Base-by-base conservation (phyloP, 176 grass and related monocot genomes). In the Zizania latifolia region DNA sequence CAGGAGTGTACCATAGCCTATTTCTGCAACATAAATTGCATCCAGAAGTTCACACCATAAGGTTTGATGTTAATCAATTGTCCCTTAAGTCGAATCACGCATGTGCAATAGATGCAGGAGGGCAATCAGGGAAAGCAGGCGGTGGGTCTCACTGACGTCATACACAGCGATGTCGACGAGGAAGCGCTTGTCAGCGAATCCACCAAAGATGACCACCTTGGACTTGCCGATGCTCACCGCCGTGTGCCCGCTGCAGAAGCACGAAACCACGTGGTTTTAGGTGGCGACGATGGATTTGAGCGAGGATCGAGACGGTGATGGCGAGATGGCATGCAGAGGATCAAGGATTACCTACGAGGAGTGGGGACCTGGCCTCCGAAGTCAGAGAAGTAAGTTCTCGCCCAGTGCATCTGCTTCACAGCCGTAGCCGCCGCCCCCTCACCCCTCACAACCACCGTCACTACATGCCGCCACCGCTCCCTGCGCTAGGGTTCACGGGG, bases 151-250 rank as follows among this genome's bases (percentile, higher is more conserved):
- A 94, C 95, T 89, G 19, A 87, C 88, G 72, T 94, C 86, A 54
- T 98, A 98, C 51, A 98, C 95, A 43, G 89, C 59, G 75, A 94
- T 71, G 46, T 98, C 91, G 28, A 61, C 28, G 29, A 93, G 89
- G 86, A 98, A 98, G 71, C 71, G 88, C 68, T 91, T 94, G 53
- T 94, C 89, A 0, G 89, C 84, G 82, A 93, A 98, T 53, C 94
- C 91, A 39, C 94, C 91, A 70, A 98, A 98, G 59, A 98, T 35
- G 19, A 98, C 88, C 64, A 94, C 81, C 79, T 94, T 98, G 23
- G 94, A 98, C 68, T 86, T 93, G 34, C 93, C 93, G 43, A 98
- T 86, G 54, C 58, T 70, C 41, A 92, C 82, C 12, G 91, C 84
- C 48, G 91, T 88, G 81, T 98, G 94, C 19, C 91, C 94, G 55